Base-by-base conservation (phyloP, 768 basidiomycete species). In the Lyophyllum shimeji region DNA sequence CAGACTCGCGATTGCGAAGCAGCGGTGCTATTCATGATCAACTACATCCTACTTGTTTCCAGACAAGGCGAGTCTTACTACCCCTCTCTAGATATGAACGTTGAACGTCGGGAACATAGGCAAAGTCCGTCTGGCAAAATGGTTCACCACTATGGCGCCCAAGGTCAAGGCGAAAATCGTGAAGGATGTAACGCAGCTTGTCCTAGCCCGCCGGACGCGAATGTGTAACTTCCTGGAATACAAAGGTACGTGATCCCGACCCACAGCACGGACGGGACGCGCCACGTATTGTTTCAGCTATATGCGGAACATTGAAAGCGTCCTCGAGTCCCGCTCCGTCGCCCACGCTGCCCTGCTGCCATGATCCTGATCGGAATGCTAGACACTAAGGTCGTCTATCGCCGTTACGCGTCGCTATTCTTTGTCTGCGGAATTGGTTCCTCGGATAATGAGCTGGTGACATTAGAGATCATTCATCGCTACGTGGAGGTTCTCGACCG, bases 201-300 rank as follows among this genome's bases (percentile, higher is more conserved):
- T 99, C 39, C 82, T 98, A 45, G 95, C 95, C 45, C 83, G 97
- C 46, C 82, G 97, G 59, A 96, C 97, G 54, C 82, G 94, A 60
- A 98, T 97, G 95, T 98, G 95, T 72, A 99, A 99, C 74, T 94
- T 99, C 68, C 74, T 99, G 52, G 97, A 99, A 71, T 98, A 98
- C 82, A 98, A 98, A 79, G 96, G 96, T 93, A 58, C 62, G 82
- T 63, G 25, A 40, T 43, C 20, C 21, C 7, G 20, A 8, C 33
- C 23, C 39, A 15, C 37, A 40, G n/a, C 29, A 21, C 24, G 18
- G 37, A 12, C 45, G 13, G 29, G 21, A 20, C 40, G 46, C 46
- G 45, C 27, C 21, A 24, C 24, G 21, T 23, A 51, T 50, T 23
- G 24, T 31, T 34, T 34, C 31, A 24, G 21, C 49, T 34, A 46